Evolutionary conservation across 2,329 filamentous ascomycete genomes (phyloP), one percentile per base, ranked within the genome.

Genomic region (Aspergillus sp.): DNA sequence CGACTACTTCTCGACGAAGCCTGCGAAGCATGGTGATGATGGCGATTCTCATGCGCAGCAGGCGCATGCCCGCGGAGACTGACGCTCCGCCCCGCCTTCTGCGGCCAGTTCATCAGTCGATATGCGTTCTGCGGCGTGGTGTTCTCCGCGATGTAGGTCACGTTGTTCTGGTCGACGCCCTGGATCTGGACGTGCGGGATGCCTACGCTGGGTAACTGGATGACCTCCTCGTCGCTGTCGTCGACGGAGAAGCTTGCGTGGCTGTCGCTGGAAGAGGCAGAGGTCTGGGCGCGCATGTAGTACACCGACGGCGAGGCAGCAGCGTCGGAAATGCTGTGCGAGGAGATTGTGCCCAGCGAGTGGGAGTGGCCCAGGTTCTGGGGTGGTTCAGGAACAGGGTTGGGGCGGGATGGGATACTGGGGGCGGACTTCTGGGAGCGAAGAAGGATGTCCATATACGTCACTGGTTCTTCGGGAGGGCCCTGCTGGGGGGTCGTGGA

Each of bases 151-250:
- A 66, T 48, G 47, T 69, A 69, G 44, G 62, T 59, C 16, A 70
- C 65, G 41, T 69, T 69, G 47, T 71, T 70, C 25, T 66, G 60
- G 41, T 72, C 67, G 16, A 71, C 63, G 11, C 63, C 64, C 23
- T 69, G 64, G 42, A 70, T 64, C 31, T 65, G 64, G 3, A 68
- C 59, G 5, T 58, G 58, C 3, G 63, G 66, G 1, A 56, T 54
- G 5, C 29, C 58, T 10, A 65, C 55, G 25, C 62, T 68, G 13
- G 69, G 69, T 9, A 72, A 62, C 4, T 70, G 64, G 40, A 71
- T 65, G 44, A 72, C 65, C 11, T 71, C 68, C 41, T 71, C 69
- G 42, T 71, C 68, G 5, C 62, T 64, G 10, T 69, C 64, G 25
- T 68, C 64, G 5, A 50, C 49, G 2, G 62, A 62, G 38, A 58